A percentile compares a stretch with the other conserved stretches of the same genome.
Evolutionary conservation across 2,329 filamentous ascomycete species (phyloP).

Genomic region (Fusarium poae): DNA sequence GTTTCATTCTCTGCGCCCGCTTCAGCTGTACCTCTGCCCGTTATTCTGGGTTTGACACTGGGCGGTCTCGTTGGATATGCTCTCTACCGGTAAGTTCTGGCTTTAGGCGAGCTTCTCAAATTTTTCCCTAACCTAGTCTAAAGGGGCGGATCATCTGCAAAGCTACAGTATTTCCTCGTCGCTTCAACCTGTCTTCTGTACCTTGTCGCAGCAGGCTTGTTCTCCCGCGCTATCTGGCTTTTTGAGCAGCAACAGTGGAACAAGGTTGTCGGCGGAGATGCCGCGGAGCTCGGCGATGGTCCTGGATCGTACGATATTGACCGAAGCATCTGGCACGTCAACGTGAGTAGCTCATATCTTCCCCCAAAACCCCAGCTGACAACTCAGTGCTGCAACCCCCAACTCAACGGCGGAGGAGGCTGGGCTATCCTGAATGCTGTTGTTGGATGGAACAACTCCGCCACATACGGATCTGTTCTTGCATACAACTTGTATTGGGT

Average conservation of each 20-base stretch:
- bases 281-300: slow-evolving; percentile 66
- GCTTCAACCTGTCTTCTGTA: slow-evolving; percentile 86
- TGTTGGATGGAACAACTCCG: slow-evolving; percentile 89
- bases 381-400: slow-evolving; percentile 80
- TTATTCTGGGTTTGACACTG: slow-evolving; percentile 76
- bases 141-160: slow-evolving; percentile 60
- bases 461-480: slow-evolving; percentile 87
- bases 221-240: slow-evolving; percentile 81
- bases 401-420: slow-evolving; percentile 77
- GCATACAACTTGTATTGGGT: slow-evolving; percentile 93
- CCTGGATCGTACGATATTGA: slow-evolving; percentile 85
- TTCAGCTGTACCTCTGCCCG: slow-evolving; percentile 80
- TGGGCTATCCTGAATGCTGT: slow-evolving; percentile 92
- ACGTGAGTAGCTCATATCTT: slow-evolving; percentile 67
- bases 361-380: not conserved
- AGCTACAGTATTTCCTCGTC: slow-evolving; percentile 80
- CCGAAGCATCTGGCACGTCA: slow-evolving; percentile 85
- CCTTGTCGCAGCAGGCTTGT: slow-evolving; percentile 84
- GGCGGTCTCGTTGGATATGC: slow-evolving; percentile 77
- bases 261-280: slow-evolving; percentile 71
- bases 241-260: slow-evolving; percentile 80
- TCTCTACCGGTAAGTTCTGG: slow-evolving; percentile 75
- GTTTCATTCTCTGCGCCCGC: slow-evolving; percentile 83
- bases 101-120: fast-evolving
- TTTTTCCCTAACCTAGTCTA: slow-evolving; percentile 8